Percentiles rank a stretch among this genome's conserved stretches.
phyloP scores from a whole-genome alignment of 73 alveolate genomes.

The Tetrahymena borealis region DNA sequence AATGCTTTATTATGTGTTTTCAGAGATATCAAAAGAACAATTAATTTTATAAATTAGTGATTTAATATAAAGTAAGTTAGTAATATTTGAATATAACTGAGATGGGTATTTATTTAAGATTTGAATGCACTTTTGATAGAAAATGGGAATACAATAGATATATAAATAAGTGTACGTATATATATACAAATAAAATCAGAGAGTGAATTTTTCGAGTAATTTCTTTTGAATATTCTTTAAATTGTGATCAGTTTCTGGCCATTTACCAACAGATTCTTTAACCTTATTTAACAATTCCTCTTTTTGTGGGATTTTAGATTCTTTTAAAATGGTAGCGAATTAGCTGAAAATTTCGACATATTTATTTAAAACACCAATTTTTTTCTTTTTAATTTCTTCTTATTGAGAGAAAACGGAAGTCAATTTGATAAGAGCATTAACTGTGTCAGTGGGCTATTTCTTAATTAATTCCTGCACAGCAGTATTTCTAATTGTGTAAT shows the following conservation, averaged over 20 bases:
- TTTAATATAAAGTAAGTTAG: too few species aligned
- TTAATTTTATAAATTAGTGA: too few species aligned
- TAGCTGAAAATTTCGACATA: not conserved
- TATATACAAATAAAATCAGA: too few species aligned
- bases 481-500: not conserved
- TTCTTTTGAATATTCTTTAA: not conserved
- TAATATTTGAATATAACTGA: too few species aligned
- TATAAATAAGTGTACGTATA: too few species aligned
- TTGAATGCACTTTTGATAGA: too few species aligned
- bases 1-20: too few species aligned
- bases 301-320: not conserved
- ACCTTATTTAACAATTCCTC: not conserved
- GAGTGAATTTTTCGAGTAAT: not conserved
- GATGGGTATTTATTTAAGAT: too few species aligned
- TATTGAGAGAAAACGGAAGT: not conserved
- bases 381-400: not conserved
- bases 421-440: not conserved
- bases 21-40: too few species aligned
- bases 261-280: not conserved
- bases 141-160: too few species aligned
- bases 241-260: not conserved
- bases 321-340: not conserved
- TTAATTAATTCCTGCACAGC: not conserved
- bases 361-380: not conserved
- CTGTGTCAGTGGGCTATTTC: not conserved